Evolutionary conservation across 2,329 filamentous ascomycete species (phyloP).

Genomic region (Fusarium sp.): DNA sequence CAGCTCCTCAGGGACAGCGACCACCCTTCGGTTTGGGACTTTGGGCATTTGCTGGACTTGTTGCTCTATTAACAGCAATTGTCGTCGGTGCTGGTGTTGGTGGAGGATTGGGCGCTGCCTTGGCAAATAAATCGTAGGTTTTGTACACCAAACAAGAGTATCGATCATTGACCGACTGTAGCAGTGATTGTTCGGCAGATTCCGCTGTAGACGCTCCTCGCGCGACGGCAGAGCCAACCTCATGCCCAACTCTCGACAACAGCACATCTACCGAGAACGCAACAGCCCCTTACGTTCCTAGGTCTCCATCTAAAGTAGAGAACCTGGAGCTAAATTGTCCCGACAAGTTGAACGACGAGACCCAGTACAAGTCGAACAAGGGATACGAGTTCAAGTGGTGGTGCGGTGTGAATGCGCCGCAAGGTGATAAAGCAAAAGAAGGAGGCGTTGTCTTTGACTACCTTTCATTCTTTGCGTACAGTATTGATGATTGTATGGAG

Average conservation of each 20-base stretch:
- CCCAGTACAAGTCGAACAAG: slow-evolving; percentile 26
- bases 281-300: slow-evolving; percentile 25
- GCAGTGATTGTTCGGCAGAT: slow-evolving; percentile 14
- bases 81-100: slow-evolving; percentile 34
- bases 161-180: not conserved
- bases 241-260: slow-evolving; percentile 18
- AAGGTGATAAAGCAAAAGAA: slow-evolving; percentile 5
- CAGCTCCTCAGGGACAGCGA: not conserved
- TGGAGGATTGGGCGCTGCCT: slow-evolving; percentile 32
- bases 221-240: slow-evolving; percentile 15
- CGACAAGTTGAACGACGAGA: slow-evolving; percentile 7
- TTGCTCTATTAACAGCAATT: slow-evolving; percentile 31
- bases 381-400: slow-evolving; percentile 37
- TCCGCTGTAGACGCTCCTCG: slow-evolving; percentile 4
- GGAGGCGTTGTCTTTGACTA: slow-evolving; percentile 24
- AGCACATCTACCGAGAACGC: slow-evolving; percentile 19
- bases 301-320: not conserved
- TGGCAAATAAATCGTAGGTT: slow-evolving; percentile 32
- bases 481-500: slow-evolving; percentile 30
- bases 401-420: slow-evolving; percentile 29
- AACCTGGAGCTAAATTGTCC: slow-evolving; percentile 21
- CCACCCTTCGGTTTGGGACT: slow-evolving; percentile 34
- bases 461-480: slow-evolving; percentile 7
- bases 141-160: rapidly evolving
- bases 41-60: slow-evolving; percentile 32